A percentile compares a stretch with the other conserved stretches of the same genome.
Conservation (phyloP, 805 yeast species). For the Candida verbasci region DNA sequence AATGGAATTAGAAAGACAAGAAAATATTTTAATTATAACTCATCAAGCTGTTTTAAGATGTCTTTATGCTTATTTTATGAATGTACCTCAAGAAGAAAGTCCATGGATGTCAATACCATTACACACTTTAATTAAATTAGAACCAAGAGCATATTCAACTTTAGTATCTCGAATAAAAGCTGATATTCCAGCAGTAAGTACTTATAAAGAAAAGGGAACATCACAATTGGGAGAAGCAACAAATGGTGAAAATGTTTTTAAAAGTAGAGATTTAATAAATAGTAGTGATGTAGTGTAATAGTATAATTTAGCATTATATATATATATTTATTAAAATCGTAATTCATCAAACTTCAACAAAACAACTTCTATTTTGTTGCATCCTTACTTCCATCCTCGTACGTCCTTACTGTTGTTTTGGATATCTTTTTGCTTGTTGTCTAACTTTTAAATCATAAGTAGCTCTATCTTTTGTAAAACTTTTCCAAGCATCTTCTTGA, state of each 20-base stretch:
- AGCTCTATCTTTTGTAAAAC: slow-evolving; percentile 63
- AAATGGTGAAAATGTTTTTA: slow-evolving; percentile 28
- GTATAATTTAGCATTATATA: neutral
- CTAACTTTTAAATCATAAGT: slow-evolving; percentile 72
- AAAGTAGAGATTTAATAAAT: slow-evolving; percentile 49
- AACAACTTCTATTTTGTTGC: neutral
- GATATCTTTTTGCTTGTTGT: slow-evolving; percentile 76
- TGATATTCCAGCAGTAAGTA: slow-evolving; percentile 95
- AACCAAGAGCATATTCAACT: slow-evolving; percentile 92
- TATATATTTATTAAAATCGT: neutral
- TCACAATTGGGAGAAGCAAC: slow-evolving; percentile 53
- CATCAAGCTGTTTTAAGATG: slow-evolving; percentile 98
- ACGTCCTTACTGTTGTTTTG: slow-evolving; percentile 15
- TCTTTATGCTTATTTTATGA: slow-evolving; percentile 96
- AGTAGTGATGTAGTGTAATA: slow-evolving; percentile 18
- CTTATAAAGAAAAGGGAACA: slow-evolving; percentile 94
- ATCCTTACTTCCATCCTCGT: neutral
- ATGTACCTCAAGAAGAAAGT: slow-evolving; percentile 93
- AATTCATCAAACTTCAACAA: neutral
- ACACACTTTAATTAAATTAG: slow-evolving; percentile 89
- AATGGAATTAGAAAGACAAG: slow-evolving; percentile 97
- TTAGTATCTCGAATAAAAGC: slow-evolving; percentile 88
- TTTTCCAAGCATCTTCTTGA: slow-evolving; percentile 94
- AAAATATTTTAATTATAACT: slow-evolving; percentile 89
- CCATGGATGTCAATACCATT: slow-evolving; percentile 99